Percentiles rank a stretch among this genome's conserved stretches.
These are phyloP conservation scores for Aegilops speltoides DNA, from an alignment of 176 grass and related monocot species.

Conservation along the genomic window DNA sequence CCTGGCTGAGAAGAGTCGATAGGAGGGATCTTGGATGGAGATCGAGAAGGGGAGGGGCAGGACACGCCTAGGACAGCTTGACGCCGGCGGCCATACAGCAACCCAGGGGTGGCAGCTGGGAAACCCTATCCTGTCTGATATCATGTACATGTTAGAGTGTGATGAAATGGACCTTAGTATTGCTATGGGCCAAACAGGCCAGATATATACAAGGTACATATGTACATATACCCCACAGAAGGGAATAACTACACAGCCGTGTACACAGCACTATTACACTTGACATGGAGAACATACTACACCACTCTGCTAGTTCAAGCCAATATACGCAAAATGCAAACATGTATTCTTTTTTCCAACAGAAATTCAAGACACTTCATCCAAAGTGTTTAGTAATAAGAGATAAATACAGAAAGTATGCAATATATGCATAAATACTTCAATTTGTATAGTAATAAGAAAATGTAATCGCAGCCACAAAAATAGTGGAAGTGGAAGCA, in stretches of 20 bases:
- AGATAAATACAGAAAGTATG: not conserved
- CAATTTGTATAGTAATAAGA: not conserved
- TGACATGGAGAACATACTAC: not conserved
- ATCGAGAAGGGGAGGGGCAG: too few relatives aligned
- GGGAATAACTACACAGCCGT: too few relatives aligned
- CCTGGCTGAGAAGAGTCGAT: not conserved
- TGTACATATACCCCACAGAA: too few relatives aligned
- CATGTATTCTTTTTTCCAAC: not conserved
- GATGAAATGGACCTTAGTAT: too few relatives aligned
- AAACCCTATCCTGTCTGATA: too few relatives aligned
- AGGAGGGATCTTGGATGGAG: not conserved
- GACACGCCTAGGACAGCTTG: too few relatives aligned
- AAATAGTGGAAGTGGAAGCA: conserved; percentile 19
- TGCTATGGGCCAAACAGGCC: too few relatives aligned
- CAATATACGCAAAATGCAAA: conserved; percentile 13
- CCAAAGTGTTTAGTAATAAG: not conserved
- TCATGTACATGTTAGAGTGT: too few relatives aligned
- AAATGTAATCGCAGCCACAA: not conserved
- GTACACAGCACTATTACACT: too few relatives aligned
- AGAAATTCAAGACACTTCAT: conserved; percentile 17
- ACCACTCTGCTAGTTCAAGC: conserved; percentile 5
- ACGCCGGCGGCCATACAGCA: too few relatives aligned
- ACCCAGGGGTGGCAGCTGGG: too few relatives aligned
- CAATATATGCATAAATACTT: conserved; percentile 2
- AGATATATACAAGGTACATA: too few relatives aligned